phyloP scores from a whole-genome alignment of 2,329 filamentous ascomycete genomes.

The Ophiosphaerella herpotricha region DNA sequence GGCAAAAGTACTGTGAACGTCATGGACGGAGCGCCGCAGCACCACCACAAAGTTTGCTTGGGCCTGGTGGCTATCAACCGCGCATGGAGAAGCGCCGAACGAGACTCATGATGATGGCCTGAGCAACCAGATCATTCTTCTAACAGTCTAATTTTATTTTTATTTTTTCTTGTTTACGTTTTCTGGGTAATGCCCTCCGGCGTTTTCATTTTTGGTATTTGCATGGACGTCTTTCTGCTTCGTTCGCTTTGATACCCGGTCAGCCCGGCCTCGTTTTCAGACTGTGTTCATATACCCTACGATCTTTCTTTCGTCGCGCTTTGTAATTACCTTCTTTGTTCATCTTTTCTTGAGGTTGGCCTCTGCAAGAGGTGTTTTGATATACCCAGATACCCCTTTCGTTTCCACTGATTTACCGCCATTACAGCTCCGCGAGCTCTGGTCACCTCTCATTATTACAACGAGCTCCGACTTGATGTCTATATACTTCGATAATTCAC shows the following conservation, averaged over 20 bases:
- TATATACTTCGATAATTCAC: slow-evolving; percentile 17
- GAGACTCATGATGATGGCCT: slow-evolving; percentile 57
- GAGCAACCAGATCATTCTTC: slow-evolving; percentile 13
- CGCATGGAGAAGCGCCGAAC: slow-evolving; percentile 55
- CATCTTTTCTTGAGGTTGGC: slow-evolving; percentile 4
- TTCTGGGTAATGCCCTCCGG: slow-evolving; percentile 12
- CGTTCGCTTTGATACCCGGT: slow-evolving; percentile 28
- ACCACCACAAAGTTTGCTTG: slow-evolving; percentile 45
- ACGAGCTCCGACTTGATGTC: slow-evolving; percentile 28
- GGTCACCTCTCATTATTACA: slow-evolving; percentile 5
- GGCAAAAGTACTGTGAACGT: slow-evolving; percentile 80
- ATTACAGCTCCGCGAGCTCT: slow-evolving; percentile 13
- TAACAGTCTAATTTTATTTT: slow-evolving; percentile 2
- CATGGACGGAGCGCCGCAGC: slow-evolving; percentile 70
- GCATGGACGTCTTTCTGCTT: slow-evolving; percentile 17
- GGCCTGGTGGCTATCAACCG: slow-evolving; percentile 41
- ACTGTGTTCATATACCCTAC: slow-evolving; percentile 4
- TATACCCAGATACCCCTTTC: slow-evolving; percentile 18
- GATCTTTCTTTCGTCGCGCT: slow-evolving; percentile 10
- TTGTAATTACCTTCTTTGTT: slow-evolving; percentile 13
- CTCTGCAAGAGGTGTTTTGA: neutral
- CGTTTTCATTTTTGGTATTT: slow-evolving; percentile 12
- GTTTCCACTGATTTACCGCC: slow-evolving; percentile 4
- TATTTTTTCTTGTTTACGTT: slow-evolving; percentile 6
- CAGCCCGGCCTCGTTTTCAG: slow-evolving; percentile 20